Conservation (phyloP, 176 grass and related monocot species). For the Lolium perenne region DNA sequence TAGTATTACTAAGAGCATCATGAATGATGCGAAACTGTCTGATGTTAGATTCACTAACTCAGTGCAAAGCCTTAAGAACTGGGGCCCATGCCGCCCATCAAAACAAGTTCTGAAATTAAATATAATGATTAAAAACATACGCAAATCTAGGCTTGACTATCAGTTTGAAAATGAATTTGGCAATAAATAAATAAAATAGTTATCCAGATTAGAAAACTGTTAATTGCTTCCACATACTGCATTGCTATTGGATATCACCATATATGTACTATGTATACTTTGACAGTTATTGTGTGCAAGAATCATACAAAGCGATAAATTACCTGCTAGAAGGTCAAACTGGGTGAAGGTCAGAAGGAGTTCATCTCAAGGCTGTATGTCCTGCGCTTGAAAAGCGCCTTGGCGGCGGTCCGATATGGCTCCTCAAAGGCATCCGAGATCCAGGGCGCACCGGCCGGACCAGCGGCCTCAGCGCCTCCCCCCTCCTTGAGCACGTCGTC, state of each 20-base stretch:
- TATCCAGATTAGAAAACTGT: background rate
- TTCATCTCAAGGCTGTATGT: constrained; percentile 90
- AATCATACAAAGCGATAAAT: constrained; percentile 29
- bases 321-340: constrained; percentile 42
- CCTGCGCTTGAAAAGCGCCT: constrained; percentile 69
- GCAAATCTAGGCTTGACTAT: background rate
- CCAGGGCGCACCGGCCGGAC: constrained; percentile 52
- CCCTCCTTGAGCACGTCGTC: constrained; percentile 54
- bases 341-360: constrained; percentile 69
- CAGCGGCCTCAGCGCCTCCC: constrained; percentile 30
- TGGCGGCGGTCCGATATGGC: constrained; percentile 62
- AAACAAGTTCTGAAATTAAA: background rate
- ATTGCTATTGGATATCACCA: background rate
- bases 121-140: background rate
- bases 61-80: background rate
- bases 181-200: background rate
- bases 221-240: constrained; percentile 5
- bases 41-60: background rate
- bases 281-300: background rate
- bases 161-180: background rate
- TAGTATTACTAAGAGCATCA: too few relatives aligned
- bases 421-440: constrained; percentile 88
- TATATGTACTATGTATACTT: background rate
- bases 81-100: background rate
- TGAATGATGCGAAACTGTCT: background rate